phyloP scores from a whole-genome alignment of 192 early-diverging fungal genomes.

The Podochytrium sp. region DNA sequence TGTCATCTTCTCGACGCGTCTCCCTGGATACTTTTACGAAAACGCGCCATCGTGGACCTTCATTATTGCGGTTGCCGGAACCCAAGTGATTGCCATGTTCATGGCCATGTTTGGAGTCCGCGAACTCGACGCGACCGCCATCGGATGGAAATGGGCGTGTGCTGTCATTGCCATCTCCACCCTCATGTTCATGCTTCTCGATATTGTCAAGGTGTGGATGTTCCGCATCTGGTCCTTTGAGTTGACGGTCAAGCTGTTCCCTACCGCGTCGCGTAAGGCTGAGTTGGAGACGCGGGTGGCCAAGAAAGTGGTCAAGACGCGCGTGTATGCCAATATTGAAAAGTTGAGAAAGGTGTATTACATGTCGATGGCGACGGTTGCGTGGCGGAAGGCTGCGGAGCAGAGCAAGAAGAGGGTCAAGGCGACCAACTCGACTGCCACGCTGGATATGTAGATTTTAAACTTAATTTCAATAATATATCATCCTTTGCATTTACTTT shows the following conservation, averaged over 20 bases:
- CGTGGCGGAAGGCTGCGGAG: conserved; percentile 1
- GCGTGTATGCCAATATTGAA: conserved; percentile 32
- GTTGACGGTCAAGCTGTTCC: conserved; percentile 83
- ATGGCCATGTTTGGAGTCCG: conserved; percentile 76
- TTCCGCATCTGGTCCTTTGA: conserved; percentile 88
- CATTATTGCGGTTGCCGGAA: conserved; percentile 79
- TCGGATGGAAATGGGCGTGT: conserved; percentile 69
- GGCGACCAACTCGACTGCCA: too few relatives aligned
- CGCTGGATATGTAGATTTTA: too few relatives aligned
- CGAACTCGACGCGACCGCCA: conserved; percentile 34
- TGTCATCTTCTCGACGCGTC: conserved; percentile 94
- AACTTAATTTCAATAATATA: too few relatives aligned
- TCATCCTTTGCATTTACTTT: too few relatives aligned
- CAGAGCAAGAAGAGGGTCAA: neutral
- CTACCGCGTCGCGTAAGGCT: conserved; percentile 63
- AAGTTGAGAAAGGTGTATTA: conserved; percentile 44
- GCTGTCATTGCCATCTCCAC: conserved; percentile 77
- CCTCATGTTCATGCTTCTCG: conserved; percentile 82
- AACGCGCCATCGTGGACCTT: conserved; percentile 81
- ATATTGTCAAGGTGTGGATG: conserved; percentile 86
- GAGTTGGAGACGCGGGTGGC: conserved; percentile 51
- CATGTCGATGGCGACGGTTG: conserved; percentile 21
- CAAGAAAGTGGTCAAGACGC: conserved; percentile 9
- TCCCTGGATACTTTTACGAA: conserved; percentile 87
- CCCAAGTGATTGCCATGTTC: conserved; percentile 90